A percentile compares a stretch with the other conserved stretches of the same genome.
Conservation (phyloP, 805 yeast species). For the Candida loeiensis region DNA sequence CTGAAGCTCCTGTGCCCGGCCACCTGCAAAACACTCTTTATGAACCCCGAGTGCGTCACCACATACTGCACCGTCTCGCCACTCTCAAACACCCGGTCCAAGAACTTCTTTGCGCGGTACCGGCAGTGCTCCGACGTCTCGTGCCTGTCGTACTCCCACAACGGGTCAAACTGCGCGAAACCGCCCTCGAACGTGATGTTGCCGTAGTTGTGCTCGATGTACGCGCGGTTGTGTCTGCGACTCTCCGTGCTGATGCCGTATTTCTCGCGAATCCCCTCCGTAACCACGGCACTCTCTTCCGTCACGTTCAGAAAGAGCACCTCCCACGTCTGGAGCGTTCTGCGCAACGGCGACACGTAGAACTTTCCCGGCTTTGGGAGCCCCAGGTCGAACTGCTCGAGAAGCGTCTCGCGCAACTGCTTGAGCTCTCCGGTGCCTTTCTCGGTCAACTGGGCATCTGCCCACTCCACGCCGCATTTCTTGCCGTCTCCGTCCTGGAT, state of each 20-base stretch:
- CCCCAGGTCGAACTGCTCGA: background rate
- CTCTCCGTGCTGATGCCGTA: conserved; percentile 32
- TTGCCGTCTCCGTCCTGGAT: conserved; percentile 16
- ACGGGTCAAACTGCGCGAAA: conserved; percentile 22
- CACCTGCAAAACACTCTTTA: conserved; percentile 23
- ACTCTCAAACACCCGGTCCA: conserved; percentile 25
- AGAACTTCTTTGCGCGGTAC: conserved; percentile 23
- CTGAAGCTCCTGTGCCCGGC: conserved; percentile 22
- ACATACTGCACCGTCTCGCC: conserved; percentile 22
- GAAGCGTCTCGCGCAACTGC: conserved; percentile 7
- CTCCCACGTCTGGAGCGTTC: conserved; percentile 30
- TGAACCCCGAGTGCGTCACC: conserved; percentile 29
- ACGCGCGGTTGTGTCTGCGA: conserved; percentile 23
- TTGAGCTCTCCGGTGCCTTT: conserved; percentile 19
- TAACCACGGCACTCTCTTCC: conserved; percentile 18
- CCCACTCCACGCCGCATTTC: conserved; percentile 21
- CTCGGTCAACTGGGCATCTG: conserved; percentile 28
- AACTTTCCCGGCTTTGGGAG: conserved; percentile 25
- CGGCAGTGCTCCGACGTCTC: conserved; percentile 26
- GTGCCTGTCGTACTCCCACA: conserved; percentile 22
- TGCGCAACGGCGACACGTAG: conserved; percentile 30
- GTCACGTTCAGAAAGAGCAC: conserved; percentile 19
- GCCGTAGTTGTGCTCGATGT: conserved; percentile 19
- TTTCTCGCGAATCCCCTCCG: conserved; percentile 29
- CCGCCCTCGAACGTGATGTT: conserved; percentile 23